Evolutionary conservation across 768 basidiomycete species (phyloP).

Genomic region (Xerocomellus amylosporus): DNA sequence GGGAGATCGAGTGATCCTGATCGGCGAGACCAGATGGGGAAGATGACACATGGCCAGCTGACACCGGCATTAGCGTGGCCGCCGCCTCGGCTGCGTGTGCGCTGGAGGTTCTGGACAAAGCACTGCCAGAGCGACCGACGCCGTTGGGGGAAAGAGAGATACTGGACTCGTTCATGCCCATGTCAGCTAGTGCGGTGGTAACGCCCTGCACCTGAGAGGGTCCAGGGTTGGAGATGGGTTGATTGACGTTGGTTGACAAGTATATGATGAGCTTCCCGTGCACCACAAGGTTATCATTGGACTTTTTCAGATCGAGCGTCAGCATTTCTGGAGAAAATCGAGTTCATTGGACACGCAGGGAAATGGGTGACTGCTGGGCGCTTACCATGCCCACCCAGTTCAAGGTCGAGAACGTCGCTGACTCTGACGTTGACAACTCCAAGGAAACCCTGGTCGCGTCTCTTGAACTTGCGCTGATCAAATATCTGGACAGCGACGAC

Average conservation of each 20-base stretch:
- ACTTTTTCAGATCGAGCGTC: slow-evolving; percentile 94
- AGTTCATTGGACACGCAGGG: not conserved
- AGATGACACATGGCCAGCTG: slow-evolving; percentile 32
- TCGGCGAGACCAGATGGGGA: slow-evolving; percentile 30
- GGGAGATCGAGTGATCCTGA: slow-evolving; percentile 26
- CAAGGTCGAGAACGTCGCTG: slow-evolving; percentile 86
- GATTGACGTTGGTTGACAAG: slow-evolving; percentile 85
- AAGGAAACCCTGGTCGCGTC: slow-evolving; percentile 95
- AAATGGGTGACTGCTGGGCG: slow-evolving; percentile 15
- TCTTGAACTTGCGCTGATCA: slow-evolving; percentile 99
- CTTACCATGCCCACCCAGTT: slow-evolving; percentile 90
- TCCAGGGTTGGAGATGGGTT: slow-evolving; percentile 82
- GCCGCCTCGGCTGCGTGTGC: slow-evolving; percentile 59
- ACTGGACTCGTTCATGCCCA: slow-evolving; percentile 59
- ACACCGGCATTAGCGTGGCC: slow-evolving; percentile 42
- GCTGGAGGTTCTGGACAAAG: slow-evolving; percentile 64
- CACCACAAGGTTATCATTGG: slow-evolving; percentile 97
- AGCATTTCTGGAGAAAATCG: slow-evolving; percentile 72
- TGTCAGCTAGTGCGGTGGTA: slow-evolving; percentile 56
- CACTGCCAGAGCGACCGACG: slow-evolving; percentile 31
- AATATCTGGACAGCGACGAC: slow-evolving; percentile 98
- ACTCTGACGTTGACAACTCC: slow-evolving; percentile 97
- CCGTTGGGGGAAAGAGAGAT: slow-evolving; percentile 53
- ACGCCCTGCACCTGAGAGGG: slow-evolving; percentile 66
- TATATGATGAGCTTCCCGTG: slow-evolving; percentile 98